These are phyloP conservation scores for Cercospora brassicicola DNA, from an alignment of 2,329 filamentous ascomycete genomes.

Conservation along the genomic window DNA sequence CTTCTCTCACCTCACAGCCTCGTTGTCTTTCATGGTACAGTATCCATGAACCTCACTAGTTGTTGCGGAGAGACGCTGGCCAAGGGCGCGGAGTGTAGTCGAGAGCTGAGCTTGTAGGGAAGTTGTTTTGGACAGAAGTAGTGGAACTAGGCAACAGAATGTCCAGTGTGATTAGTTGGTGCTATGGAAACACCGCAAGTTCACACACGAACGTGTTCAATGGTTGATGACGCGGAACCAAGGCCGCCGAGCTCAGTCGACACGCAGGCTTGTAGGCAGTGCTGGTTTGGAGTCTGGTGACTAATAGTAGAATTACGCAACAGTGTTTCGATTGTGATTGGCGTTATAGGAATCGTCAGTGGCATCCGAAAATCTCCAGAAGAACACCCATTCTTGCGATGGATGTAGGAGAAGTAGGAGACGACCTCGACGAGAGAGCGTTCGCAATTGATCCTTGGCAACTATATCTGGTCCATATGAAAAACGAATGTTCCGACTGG, in stretches of 20 bases:
- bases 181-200: background rate
- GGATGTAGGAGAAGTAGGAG: background rate
- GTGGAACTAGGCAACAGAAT: background rate
- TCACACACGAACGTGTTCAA: background rate
- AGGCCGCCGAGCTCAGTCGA: background rate
- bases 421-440: background rate
- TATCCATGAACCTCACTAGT: background rate
- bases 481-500: background rate
- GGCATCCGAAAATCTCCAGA: too few relatives aligned
- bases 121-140: background rate
- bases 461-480: background rate
- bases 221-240: background rate
- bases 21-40: too few relatives aligned
- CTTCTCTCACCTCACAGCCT: background rate
- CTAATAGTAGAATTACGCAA: too few relatives aligned
- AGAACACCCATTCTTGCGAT: too few relatives aligned
- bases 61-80: background rate
- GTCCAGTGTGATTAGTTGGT: background rate
- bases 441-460: background rate
- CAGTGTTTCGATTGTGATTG: background rate
- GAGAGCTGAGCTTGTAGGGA: background rate
- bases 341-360: background rate
- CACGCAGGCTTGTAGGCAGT: background rate
- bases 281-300: background rate
- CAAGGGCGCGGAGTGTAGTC: background rate